Percentiles rank a stretch among this genome's conserved stretches.
phyloP scores from a whole-genome alignment of 257 asterid species.

The Plantago elongata region DNA sequence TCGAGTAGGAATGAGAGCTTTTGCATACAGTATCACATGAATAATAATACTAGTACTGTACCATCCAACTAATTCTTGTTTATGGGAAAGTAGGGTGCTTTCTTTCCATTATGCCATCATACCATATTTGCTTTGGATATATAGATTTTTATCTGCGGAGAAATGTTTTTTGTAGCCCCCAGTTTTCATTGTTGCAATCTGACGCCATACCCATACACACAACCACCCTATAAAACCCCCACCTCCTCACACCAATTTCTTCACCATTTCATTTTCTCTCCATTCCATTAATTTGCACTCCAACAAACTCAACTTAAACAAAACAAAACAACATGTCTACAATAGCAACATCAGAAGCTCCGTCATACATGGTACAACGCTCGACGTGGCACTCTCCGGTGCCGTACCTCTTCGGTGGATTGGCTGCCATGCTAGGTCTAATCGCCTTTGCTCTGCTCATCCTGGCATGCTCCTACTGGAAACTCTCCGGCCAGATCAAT shows the following conservation, averaged over 20 bases:
- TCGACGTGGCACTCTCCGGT: slow-evolving; percentile 40
- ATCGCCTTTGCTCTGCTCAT: slow-evolving; percentile 41
- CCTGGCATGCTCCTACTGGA: slow-evolving; percentile 52
- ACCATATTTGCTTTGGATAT: not conserved
- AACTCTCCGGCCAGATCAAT: slow-evolving; percentile 16
- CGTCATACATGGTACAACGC: slow-evolving; percentile 8
- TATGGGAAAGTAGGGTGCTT: too few relatives aligned
- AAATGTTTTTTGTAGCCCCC: slow-evolving; percentile 4
- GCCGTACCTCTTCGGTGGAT: slow-evolving; percentile 48
- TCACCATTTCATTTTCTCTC: not conserved
- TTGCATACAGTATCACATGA: too few relatives aligned
- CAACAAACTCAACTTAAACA: too few relatives aligned
- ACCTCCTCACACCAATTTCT: not conserved
- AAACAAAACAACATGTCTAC: not conserved
- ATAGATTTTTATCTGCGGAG: not conserved
- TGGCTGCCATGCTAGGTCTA: slow-evolving; percentile 47
- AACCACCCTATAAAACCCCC: not conserved
- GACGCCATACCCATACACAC: not conserved
- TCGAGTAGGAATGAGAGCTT: too few relatives aligned
- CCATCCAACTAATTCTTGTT: too few relatives aligned
- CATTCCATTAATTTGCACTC: too few relatives aligned
- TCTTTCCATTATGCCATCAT: too few relatives aligned
- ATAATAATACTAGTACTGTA: too few relatives aligned
- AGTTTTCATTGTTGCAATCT: not conserved
- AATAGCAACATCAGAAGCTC: slow-evolving; percentile 9